Evolutionary conservation across 2,329 filamentous ascomycete genomes (phyloP).

Genomic region (Pestalotiopsis sp.): DNA sequence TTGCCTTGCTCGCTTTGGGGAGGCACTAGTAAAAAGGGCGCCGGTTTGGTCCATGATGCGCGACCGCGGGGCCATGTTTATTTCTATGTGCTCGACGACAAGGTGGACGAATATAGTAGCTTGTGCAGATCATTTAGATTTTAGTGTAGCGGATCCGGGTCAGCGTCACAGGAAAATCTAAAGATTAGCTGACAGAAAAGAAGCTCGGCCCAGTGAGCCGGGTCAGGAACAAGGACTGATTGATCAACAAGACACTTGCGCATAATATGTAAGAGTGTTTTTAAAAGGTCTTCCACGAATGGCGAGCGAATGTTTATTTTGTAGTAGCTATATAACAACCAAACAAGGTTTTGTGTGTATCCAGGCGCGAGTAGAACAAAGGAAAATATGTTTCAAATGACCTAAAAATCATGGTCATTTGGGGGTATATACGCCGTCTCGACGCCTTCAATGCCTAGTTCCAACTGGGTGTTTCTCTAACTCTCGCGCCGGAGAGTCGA

Average conservation of each 20-base stretch:
- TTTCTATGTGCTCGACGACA: background rate
- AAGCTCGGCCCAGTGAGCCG: background rate
- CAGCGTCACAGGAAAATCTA: background rate
- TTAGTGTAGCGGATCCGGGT: background rate
- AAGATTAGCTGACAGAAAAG: background rate
- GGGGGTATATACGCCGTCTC: constrained; percentile 9
- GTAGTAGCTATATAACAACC: background rate
- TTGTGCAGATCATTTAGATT: background rate
- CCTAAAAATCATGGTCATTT: background rate
- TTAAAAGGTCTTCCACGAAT: background rate
- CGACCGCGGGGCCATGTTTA: background rate
- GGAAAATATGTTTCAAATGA: background rate
- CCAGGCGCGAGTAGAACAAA: constrained; percentile 1
- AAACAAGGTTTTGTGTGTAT: background rate
- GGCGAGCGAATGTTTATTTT: constrained; percentile 7
- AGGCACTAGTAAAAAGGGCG: background rate
- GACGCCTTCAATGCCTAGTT: background rate
- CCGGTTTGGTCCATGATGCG: background rate
- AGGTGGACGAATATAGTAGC: background rate
- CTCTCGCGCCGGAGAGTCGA: background rate
- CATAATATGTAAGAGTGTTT: background rate
- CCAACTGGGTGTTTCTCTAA: background rate
- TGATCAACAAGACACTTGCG: no score
- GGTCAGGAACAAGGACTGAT: no score
- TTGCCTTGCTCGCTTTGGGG: background rate